These are phyloP conservation scores for Xylaria cubensis DNA, from an alignment of 495 filamentous ascomycete species.

Conservation along the genomic window DNA sequence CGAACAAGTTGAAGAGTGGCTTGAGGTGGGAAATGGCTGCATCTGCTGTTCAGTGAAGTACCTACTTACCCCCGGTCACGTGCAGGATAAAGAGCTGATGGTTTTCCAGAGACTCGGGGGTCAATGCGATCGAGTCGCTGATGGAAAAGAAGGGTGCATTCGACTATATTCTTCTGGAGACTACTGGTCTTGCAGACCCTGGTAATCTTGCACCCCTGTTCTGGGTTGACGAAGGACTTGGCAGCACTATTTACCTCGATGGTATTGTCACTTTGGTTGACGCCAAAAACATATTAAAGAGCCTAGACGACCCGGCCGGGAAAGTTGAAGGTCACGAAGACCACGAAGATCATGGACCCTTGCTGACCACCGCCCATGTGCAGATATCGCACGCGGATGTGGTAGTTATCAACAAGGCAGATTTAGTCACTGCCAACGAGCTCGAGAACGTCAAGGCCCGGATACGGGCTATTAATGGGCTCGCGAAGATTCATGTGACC, in stretches of 20 bases:
- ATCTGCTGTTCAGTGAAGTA: conserved; percentile 99
- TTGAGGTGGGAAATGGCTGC: conserved; percentile 94
- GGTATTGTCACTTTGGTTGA: conserved; percentile 96
- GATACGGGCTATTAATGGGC: conserved; percentile 83
- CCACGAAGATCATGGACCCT: conserved; percentile 61
- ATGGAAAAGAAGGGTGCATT: conserved; percentile 94
- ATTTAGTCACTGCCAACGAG: conserved; percentile 76
- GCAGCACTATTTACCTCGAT: conserved; percentile 92
- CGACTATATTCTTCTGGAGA: conserved; percentile 98
- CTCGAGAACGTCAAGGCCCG: conserved; percentile 69
- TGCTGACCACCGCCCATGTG: conserved; percentile 88
- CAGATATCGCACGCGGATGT: conserved; percentile 99
- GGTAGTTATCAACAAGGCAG: conserved; percentile 91
- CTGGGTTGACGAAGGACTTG: conserved; percentile 95
- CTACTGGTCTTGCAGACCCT: conserved; percentile 92
- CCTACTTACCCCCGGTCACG: conserved; percentile 13
- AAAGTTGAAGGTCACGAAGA: conserved; percentile 64
- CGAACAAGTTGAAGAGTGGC: conserved; percentile 90
- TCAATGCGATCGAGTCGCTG: conserved; percentile 92
- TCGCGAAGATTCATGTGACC: conserved; percentile 84
- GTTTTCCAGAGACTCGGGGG: conserved; percentile 75
- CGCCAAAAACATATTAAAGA: conserved; percentile 85
- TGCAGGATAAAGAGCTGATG: conserved; percentile 15
- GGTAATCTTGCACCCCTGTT: conserved; percentile 96
- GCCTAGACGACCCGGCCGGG: conserved; percentile 74